Conservation (phyloP, 345 rosid species). For the Salix brachista region DNA sequence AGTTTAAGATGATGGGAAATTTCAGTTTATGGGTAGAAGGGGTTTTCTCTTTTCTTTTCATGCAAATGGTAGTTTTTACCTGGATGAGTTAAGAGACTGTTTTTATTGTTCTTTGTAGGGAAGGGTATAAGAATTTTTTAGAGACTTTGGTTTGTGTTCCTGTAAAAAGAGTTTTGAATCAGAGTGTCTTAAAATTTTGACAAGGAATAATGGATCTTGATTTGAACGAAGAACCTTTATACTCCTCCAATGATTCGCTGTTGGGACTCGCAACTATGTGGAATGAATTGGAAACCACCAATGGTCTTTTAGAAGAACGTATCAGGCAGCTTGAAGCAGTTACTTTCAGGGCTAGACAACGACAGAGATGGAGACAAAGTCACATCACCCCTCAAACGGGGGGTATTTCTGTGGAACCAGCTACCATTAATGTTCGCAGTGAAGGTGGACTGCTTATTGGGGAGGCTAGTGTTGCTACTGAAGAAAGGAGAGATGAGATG, state of each 20-base stretch:
- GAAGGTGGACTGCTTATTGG: not conserved
- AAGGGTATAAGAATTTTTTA: not conserved
- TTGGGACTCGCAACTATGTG: conserved; percentile 31
- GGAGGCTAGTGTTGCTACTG: conserved; percentile 17
- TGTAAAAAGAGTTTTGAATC: not conserved
- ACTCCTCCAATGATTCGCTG: conserved; percentile 25
- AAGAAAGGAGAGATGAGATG: conserved; percentile 27
- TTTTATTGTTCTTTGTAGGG: not conserved
- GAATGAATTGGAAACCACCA: conserved; percentile 43
- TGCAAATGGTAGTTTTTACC: too few relatives aligned
- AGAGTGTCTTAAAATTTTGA: not conserved
- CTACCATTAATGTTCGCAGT: conserved; percentile 18
- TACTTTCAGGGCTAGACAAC: conserved; percentile 43
- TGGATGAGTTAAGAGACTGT: not conserved
- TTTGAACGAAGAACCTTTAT: conserved; percentile 47
- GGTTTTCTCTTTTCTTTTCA: not conserved
- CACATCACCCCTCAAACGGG: conserved; percentile 9
- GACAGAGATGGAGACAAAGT: conserved; percentile 32
- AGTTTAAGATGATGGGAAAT: not conserved
- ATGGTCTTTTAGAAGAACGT: conserved; percentile 52
- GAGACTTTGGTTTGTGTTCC: not conserved
- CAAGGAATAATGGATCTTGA: conserved; percentile 44
- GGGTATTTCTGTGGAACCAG: conserved; percentile 18
- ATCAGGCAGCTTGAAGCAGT: conserved; percentile 52
- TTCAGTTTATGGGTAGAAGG: not conserved